A percentile compares a stretch with the other conserved stretches of the same genome.
Evolutionary conservation across 139 green algal species (phyloP).

Genomic region (Nannochloris sp.): DNA sequence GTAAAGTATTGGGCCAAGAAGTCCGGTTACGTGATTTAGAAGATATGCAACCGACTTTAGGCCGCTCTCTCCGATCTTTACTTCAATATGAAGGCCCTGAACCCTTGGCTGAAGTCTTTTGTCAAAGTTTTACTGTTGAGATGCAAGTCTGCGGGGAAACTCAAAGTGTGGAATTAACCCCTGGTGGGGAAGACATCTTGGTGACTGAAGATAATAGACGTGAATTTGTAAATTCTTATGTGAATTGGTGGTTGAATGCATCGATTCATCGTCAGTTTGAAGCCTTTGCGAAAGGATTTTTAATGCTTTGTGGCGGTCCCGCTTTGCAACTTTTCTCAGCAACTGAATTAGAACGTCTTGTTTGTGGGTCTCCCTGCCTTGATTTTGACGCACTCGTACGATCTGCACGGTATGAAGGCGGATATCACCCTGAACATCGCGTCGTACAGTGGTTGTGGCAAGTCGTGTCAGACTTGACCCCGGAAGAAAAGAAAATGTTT

Average conservation of each 20-base stretch:
- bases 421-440: constrained; percentile 50
- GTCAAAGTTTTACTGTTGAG: constrained; percentile 70
- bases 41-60: constrained; percentile 78
- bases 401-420: constrained; percentile 80
- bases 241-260: constrained; percentile 65
- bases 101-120: constrained; percentile 74
- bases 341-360: constrained; percentile 79
- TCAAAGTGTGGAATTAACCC: constrained; percentile 35
- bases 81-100: constrained; percentile 55
- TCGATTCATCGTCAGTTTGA: constrained; percentile 63
- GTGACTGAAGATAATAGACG: constrained; percentile 83
- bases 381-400: constrained; percentile 81
- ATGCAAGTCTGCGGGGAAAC: constrained; percentile 59
- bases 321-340: constrained; percentile 82
- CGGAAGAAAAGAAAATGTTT: constrained; percentile 66
- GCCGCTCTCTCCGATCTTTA: constrained; percentile 54
- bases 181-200: constrained; percentile 53
- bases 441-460: constrained; percentile 80
- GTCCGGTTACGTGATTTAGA: constrained; percentile 74
- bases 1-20: constrained; percentile 75
- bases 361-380: constrained; percentile 83
- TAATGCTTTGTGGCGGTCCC: constrained; percentile 76
- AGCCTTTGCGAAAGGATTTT: constrained; percentile 76
- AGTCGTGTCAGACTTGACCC: constrained; percentile 29
- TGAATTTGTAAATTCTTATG: constrained; percentile 78